phyloP scores from a whole-genome alignment of 2,329 filamentous ascomycete species.

The Xylariaceae sp. region DNA sequence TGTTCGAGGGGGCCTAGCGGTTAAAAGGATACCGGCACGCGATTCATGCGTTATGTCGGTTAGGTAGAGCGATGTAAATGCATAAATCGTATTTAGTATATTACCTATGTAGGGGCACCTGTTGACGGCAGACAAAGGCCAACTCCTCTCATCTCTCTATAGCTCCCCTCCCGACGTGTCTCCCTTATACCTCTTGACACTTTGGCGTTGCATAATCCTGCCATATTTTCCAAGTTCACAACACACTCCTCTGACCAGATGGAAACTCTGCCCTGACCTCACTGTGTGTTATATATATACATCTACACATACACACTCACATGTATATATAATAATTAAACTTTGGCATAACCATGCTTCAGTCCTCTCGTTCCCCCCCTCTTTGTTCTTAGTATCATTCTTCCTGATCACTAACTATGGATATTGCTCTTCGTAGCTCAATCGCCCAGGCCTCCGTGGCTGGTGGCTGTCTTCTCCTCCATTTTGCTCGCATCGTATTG shows the following conservation, averaged over 20 bases:
- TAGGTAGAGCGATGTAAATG: too few relatives aligned
- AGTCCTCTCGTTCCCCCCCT: background rate
- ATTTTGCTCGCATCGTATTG: constrained; percentile 25
- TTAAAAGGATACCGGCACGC: too few relatives aligned
- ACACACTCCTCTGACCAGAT: background rate
- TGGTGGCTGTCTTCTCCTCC: constrained; percentile 32
- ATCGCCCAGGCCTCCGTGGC: constrained; percentile 33
- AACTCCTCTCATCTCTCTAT: background rate
- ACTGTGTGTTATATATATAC: background rate
- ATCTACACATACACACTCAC: background rate
- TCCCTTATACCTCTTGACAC: background rate
- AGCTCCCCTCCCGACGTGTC: background rate
- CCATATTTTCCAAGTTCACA: background rate
- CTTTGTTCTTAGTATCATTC: background rate
- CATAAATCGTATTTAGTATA: too few relatives aligned
- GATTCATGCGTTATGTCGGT: too few relatives aligned
- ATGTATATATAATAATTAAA: background rate
- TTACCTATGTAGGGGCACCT: background rate
- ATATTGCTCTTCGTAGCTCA: constrained; percentile 21
- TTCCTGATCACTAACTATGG: constrained; percentile 17
- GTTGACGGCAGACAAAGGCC: background rate
- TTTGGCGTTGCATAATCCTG: background rate
- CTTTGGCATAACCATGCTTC: constrained; percentile 9
- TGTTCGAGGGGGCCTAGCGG: background rate
- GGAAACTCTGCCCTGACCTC: background rate